These are phyloP conservation scores for Gossypium lobatum DNA, from an alignment of 441 rosid species.

Conservation along the genomic window DNA sequence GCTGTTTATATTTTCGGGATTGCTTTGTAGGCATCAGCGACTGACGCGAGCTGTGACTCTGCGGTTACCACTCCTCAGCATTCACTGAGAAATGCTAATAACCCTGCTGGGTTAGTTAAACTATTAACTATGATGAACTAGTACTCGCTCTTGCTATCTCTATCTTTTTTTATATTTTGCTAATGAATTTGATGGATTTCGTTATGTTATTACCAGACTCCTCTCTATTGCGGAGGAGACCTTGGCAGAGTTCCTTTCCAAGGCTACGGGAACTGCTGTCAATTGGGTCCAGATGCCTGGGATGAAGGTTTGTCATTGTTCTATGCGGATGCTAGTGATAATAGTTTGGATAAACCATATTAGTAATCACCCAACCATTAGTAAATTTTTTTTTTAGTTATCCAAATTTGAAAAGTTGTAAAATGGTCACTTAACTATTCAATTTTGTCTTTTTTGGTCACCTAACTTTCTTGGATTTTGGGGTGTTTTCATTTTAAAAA, in stretches of 20 bases:
- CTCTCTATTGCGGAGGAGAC: constrained; percentile 98
- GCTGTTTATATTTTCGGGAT: neutral
- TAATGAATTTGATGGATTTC: neutral
- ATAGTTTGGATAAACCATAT: neutral
- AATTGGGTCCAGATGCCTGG: constrained; percentile 99
- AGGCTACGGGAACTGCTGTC: constrained; percentile 99
- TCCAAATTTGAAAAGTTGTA: no score
- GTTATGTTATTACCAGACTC: constrained; percentile 48
- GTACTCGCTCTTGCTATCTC: neutral
- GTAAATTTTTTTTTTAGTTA: no score
- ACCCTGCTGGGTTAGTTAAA: constrained; percentile 88
- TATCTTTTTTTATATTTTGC: neutral
- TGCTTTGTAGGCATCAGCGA: constrained; percentile 47
- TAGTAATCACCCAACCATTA: no score
- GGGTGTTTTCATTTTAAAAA: no score
- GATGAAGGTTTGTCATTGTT: constrained; percentile 73
- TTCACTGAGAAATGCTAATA: constrained; percentile 78
- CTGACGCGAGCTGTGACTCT: constrained; percentile 88
- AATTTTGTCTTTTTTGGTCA: no score
- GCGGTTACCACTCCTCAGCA: constrained; percentile 87
- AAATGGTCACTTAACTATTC: no score
- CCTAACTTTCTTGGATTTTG: no score
- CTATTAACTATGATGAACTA: neutral
- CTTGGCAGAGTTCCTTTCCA: constrained; percentile 99
- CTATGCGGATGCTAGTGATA: neutral